These are phyloP conservation scores for Speleostelium caveatum DNA, from an alignment of 78 protist genomes.

Conservation along the genomic window DNA sequence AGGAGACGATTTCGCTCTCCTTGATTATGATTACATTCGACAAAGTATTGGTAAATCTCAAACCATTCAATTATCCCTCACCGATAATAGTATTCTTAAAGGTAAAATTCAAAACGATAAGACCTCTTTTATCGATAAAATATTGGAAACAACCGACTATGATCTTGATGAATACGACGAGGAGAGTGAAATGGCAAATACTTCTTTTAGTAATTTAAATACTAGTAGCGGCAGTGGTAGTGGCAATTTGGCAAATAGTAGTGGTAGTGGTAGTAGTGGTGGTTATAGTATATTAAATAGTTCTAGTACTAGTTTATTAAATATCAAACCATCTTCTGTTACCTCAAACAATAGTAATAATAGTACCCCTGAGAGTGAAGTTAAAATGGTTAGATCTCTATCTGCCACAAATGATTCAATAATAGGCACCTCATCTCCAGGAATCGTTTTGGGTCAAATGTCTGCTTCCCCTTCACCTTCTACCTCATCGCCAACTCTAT, in stretches of 20 bases:
- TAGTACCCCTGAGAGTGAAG: background rate
- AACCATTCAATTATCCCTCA: conserved; percentile 16
- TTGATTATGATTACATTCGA: conserved; percentile 52
- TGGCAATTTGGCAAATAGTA: background rate
- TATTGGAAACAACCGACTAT: conserved; percentile 55
- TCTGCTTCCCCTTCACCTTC: no score
- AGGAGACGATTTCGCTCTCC: conserved; percentile 39
- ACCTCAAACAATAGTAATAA: background rate
- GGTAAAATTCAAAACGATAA: background rate
- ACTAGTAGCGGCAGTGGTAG: conserved; percentile 1
- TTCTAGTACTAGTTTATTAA: no score
- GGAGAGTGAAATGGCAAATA: background rate
- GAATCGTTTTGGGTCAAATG: no score
- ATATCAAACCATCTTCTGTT: background rate
- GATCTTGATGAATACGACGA: conserved; percentile 50
- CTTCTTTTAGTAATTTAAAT: background rate
- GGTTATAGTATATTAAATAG: no score
- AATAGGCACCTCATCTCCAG: background rate
- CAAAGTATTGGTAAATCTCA: conserved; percentile 60
- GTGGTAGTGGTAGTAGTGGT: background rate
- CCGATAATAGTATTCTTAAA: background rate
- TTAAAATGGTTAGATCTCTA: background rate
- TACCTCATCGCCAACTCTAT: background rate
- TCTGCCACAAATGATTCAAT: background rate
- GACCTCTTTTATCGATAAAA: conserved; percentile 55